Base-by-base conservation (phyloP, 2,329 filamentous ascomycete genomes). In the Aspergillus unguis region DNA sequence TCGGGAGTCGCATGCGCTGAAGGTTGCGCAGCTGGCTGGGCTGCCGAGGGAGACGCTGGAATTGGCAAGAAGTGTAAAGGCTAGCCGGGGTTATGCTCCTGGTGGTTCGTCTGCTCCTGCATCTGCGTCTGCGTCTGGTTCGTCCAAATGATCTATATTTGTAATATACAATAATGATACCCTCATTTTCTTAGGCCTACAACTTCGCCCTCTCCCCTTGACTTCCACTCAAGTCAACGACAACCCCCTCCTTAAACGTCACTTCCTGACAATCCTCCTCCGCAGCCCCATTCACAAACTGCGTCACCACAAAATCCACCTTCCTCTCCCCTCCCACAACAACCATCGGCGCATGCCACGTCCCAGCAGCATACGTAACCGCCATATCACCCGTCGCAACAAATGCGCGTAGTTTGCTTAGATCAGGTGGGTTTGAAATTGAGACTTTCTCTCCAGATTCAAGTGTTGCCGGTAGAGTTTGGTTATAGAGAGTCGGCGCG, bases 271-370 rank as follows among this genome's bases (percentile, higher is more conserved):
- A 96, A 72, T 99, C 94, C 74, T 97, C 92, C 1, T 80, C 74
- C 0, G 75, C 82, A 9, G 94, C 86, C 2, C 88, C 91, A 71
- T 95, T 97, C 32, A 85, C 85, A 75, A 88, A 94, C 75, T 97
- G 92, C 60, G 88, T 82, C 2, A 97, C 92, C 4, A 95, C 82
- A 70, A 96, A 97, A 67, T 94, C 90, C 44, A 96, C 77, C 23
- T 85, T 79, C 49, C 77, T 73, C 41, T 74, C 70, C 1, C 17
- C 17, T 17, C 92, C 92, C 44, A 97, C 72, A 11, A 90, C 91
- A 10, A 91, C 88, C 92, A 99, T 97, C 0, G 94, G 94, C 56
- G 92, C 91, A 76, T 99, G 94, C 92, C 86, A 99, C 49, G 91
- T 96, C 4, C 90, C 94, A 1, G 88, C 85, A 1, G 83, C 90